Base-by-base conservation (phyloP, 2,329 filamentous ascomycete genomes). In the Aureobasidium sp. region DNA sequence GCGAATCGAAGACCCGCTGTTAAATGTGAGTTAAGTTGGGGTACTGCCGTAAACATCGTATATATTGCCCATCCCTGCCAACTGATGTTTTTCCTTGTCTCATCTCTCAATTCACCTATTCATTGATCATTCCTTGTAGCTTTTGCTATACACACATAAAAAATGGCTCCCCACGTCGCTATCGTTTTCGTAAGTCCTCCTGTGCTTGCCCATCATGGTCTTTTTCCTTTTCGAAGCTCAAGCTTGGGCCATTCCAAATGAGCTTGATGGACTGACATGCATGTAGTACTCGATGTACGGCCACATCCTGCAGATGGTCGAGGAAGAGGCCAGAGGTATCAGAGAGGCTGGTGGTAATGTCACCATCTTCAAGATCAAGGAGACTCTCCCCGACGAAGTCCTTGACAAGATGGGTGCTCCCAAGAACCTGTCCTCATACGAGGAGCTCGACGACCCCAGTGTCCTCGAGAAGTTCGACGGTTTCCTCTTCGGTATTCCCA, bases 401-500 rank as follows among this genome's bases (percentile, higher is more conserved):
- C 83, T 97, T 62, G 70, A 74, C 68, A 96, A 96, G 85, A 95
- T 99, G 91, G 77, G 95, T 79, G 94, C 94, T 34, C 89, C 21
- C 21, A 21, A 21, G 21, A 21, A 21, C 21, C 21, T 21, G 21
- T 21, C 21, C 21, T 21, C 21, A 21, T 21, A 21, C 21, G 21
- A 21, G 21, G 21, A 21, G 21, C 21, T 21, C 21, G 21, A 21
- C 21, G 21, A 61, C 59, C 59, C 59, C 49, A 34, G 39, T 32
- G 34, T 29, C 13, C 49, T 64, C 30, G 61, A 63, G 50, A 66
- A 79, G 59, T 97, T 95, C 79, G 92, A 97, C 72, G 94, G 81
- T 67, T 87, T 97, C 80, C 86, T 99, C 66, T 83, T 97, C 70
- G 94, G 94, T 67, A 94, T 97, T 75, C 94, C 94, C 63, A 99